Evolutionary conservation across 768 basidiomycete genomes (phyloP).

Genomic region (Mycena metata): DNA sequence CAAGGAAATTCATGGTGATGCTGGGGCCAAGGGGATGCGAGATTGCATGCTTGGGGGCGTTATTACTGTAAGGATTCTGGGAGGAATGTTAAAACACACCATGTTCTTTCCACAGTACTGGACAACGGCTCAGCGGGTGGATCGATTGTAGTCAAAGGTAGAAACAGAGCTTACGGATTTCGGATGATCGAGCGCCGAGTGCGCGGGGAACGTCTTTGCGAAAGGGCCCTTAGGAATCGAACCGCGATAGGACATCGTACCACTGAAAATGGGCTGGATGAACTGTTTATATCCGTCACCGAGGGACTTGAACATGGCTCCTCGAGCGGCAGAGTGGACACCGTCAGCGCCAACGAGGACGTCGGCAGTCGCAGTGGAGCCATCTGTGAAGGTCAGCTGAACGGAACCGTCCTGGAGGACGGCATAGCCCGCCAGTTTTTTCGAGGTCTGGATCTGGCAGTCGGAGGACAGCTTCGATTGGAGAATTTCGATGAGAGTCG

Average conservation of each 20-base stretch:
- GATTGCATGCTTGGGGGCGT: conserved; percentile 39
- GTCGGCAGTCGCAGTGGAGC: conserved; percentile 47
- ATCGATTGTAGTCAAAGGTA: too few species aligned
- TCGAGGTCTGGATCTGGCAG: conserved; percentile 45
- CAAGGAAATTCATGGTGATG: conserved; percentile 41
- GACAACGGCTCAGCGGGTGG: background rate
- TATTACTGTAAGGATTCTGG: background rate
- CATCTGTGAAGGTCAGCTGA: conserved; percentile 42
- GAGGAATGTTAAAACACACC: background rate
- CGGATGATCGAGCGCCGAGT: conserved; percentile 27
- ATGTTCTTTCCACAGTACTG: conserved; percentile 41
- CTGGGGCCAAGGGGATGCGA: conserved; percentile 42
- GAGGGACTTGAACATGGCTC: conserved; percentile 35
- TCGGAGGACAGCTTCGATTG: conserved; percentile 38
- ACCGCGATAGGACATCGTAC: conserved; percentile 39
- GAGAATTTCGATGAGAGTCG: conserved; percentile 44
- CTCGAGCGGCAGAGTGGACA: conserved; percentile 47
- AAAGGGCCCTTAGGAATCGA: conserved; percentile 20
- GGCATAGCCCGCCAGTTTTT: conserved; percentile 35
- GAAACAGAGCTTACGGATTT: too few species aligned
- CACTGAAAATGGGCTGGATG: conserved; percentile 36
- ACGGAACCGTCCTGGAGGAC: conserved; percentile 27
- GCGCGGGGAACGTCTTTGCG: conserved; percentile 32
- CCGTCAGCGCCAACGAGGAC: conserved; percentile 60
- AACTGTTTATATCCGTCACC: conserved; percentile 26